Conservation (phyloP, 495 filamentous ascomycete species). For the Aspergillus indologenus region DNA sequence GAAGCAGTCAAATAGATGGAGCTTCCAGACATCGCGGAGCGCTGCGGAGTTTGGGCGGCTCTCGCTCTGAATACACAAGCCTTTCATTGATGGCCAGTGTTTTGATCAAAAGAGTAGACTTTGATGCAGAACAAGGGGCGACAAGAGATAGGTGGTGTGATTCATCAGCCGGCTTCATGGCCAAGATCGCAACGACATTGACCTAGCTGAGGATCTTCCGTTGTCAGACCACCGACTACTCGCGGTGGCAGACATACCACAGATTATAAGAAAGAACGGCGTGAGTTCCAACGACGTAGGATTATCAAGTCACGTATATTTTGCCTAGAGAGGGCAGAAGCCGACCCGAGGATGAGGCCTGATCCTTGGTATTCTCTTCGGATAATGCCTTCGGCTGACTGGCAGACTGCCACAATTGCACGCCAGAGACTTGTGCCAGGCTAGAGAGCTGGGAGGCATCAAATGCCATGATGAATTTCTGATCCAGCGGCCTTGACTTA, state of each 20-base stretch:
- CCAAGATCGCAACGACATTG: background rate
- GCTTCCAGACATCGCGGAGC: background rate
- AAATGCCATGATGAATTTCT: slow-evolving; percentile 50
- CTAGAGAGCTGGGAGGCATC: slow-evolving; percentile 26
- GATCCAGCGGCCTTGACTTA: slow-evolving; percentile 56
- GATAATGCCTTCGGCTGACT: slow-evolving; percentile 2
- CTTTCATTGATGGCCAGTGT: background rate
- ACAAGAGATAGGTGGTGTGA: background rate
- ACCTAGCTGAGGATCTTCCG: too few species aligned
- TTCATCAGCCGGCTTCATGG: background rate
- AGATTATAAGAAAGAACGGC: background rate
- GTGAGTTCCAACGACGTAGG: background rate
- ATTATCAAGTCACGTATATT: background rate
- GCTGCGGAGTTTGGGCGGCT: background rate
- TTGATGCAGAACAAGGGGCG: background rate
- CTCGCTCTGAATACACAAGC: background rate
- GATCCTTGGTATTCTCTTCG: slow-evolving; percentile 1
- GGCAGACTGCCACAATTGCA: slow-evolving; percentile 14
- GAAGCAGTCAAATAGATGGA: background rate
- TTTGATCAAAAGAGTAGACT: background rate
- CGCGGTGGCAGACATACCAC: background rate
- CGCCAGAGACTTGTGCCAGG: slow-evolving; percentile 14
- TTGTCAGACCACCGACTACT: background rate
- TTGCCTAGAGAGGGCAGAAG: slow-evolving; percentile 7
- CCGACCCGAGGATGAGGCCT: slow-evolving; percentile 1